Base-by-base conservation (phyloP, 2,329 filamentous ascomycete genomes). In the Penicillium sp. region DNA sequence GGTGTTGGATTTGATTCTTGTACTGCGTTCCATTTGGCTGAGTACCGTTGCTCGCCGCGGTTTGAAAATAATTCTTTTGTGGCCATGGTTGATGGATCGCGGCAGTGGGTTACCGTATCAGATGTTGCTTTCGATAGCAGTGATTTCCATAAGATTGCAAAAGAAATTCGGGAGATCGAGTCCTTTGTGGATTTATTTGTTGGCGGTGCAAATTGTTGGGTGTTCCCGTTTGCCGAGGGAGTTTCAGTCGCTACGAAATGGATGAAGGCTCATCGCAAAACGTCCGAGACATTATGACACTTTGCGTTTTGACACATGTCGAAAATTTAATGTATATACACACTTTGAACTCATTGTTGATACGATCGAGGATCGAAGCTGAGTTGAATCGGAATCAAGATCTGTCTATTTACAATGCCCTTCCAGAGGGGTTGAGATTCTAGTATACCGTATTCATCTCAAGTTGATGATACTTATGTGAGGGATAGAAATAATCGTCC, bases 401-500 rank as follows among this genome's bases (percentile, higher is more conserved):
- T 45, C n/a, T 19, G 7, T 45, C 16, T 31, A 45, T 45, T 6
- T 45, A 45, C 42, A 45, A 45, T 31, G 16, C 42, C 42, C 42
- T 45, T 29, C 42, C 42, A 45, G 42, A 45, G 42, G 28, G 42
- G 14, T 24, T 29, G 3, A 45, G 16, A 45, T 31, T 21, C 14
- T 45, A 45, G 13, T 18, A 45, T 19, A 31, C 48, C 34, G 40
- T 56, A 18, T 39, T 40, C 59, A 61, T 61, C 31, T 61, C 54
- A 16, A 61, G 50, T 33, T 44, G 59, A 23, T 61, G 56, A 42
- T 61, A 61, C 10, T 56, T 50, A 29, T 59, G 58, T 28, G 44
- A 43, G 28, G 42, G 19, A 31, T 50, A 39, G 10, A 47, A 42
- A n/a, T 51, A 31, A 19, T 56, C 51, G 37, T 58, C 51, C n/a